Base-by-base conservation (phyloP, 768 basidiomycete species). In the Boletus vinaceobasis region DNA sequence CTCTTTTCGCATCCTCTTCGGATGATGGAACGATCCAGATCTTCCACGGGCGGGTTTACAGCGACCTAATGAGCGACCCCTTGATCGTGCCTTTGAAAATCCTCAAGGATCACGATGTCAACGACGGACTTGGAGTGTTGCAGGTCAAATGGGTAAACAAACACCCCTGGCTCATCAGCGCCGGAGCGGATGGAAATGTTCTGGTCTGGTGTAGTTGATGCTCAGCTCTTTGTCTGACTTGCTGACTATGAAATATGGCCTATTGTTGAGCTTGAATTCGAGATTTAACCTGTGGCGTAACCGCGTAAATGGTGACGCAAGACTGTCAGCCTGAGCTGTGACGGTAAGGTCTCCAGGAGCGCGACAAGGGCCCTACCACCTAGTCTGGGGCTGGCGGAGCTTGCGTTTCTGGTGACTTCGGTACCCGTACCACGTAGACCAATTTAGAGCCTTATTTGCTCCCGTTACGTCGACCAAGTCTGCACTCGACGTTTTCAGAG, bases 31-130 rank as follows among this genome's bases (percentile, higher is more conserved):
- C 92, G 39, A 92, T 98, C 62, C 96, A 98, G 70, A 77, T 99
- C 61, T 98, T 99, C 84, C 97, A 99, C 72, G 83, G 89, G 32
- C 84, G 95, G 57, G 90, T 98, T 43, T 98, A 90, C 75, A 88
- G 84, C 65, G 97, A 99, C 71, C 80, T 98, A 43, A 89, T 97
- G 85, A 95, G 91, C 43, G 96, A 99, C 73, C 96, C 97, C 32
- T 77, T 98, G 55, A 98, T 99, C 63, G 96, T 99, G 1, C 97
- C 97, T 19, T 76, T 99, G 65, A 98, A 98, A 74, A 96, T 98
- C 49, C 79, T 99, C 43, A 79, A 90, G 33, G 97, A 95, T n/a
- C 97, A 98, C 71, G 76, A 81, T 43, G 74, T 98, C 50, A 81
- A 74, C 56, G 92, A 95, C 31, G 90, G 89, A 1, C 79, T 98